Evolutionary conservation across 2,329 filamentous ascomycete species (phyloP).

Genomic region (Alternaria incomplexa): DNA sequence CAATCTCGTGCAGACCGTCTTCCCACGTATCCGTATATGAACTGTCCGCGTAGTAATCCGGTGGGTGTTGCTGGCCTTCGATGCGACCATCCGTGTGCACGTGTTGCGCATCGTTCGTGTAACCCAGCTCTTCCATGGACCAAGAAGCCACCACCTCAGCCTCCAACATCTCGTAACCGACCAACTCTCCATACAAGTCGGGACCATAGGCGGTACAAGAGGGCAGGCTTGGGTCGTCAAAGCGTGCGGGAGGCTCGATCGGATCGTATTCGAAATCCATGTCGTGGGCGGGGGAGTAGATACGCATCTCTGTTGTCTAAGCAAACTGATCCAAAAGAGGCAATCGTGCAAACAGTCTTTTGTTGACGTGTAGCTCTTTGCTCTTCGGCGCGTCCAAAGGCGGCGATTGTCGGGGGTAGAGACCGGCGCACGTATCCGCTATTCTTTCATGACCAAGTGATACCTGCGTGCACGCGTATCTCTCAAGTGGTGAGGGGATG

Average conservation of each 20-base stretch:
- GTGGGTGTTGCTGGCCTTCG: constrained; percentile 4
- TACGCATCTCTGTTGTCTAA: not conserved
- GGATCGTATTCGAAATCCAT: not conserved
- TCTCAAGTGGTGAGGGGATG: not conserved
- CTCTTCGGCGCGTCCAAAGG: not conserved
- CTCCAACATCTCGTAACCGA: not conserved
- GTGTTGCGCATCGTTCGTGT: not conserved
- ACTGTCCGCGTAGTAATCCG: constrained; percentile 14
- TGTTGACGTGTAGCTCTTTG: not conserved
- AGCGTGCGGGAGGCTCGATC: not conserved
- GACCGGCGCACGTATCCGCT: not conserved
- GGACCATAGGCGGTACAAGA: not conserved
- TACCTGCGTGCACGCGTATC: not conserved
- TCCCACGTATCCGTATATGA: constrained; percentile 18
- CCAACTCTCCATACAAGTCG: not conserved
- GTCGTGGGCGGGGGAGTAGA: not conserved
- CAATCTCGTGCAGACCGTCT: constrained; percentile 29
- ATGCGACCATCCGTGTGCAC: constrained; percentile 7
- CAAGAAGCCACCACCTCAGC: not conserved
- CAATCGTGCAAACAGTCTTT: constrained; percentile 16
- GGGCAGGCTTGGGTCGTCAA: not conserved
- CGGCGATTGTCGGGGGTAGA: not conserved
- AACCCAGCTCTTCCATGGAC: constrained; percentile 6
- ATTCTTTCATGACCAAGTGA: not conserved
- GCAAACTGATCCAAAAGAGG: not conserved